Evolutionary conservation across 1,284 basidiomycete species (phyloP).

Genomic region (Irpex sp.): DNA sequence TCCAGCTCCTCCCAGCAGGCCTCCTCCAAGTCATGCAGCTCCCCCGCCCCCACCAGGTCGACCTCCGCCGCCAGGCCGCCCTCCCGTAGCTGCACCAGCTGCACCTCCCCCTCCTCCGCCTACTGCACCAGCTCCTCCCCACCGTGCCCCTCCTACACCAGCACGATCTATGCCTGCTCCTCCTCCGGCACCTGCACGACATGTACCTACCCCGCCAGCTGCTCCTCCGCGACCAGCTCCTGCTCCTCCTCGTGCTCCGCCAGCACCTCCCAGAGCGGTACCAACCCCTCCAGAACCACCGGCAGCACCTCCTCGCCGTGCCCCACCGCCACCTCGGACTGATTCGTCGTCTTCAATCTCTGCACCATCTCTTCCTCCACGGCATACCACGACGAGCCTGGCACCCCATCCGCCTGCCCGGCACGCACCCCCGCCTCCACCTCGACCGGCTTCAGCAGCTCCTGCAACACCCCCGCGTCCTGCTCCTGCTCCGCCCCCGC

Average conservation of each 20-base stretch:
- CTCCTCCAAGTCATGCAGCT: slow-evolving; percentile 14
- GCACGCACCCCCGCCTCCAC: slow-evolving; percentile 23
- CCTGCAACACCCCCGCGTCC: slow-evolving; percentile 37
- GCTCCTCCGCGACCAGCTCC: slow-evolving; percentile 14
- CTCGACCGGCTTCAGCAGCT: slow-evolving; percentile 24
- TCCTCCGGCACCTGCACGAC: slow-evolving; percentile 26
- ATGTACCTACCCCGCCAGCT: slow-evolving; percentile 22
- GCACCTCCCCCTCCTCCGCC: slow-evolving; percentile 21
- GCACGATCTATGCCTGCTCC: slow-evolving; percentile 28
- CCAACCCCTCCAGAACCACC: slow-evolving; percentile 30
- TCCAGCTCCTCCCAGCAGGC: slow-evolving; percentile 29
- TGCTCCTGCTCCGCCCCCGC: slow-evolving; percentile 36
- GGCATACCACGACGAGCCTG: slow-evolving; percentile 21
- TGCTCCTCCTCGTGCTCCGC: slow-evolving; percentile 26
- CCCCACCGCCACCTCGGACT: slow-evolving; percentile 28
- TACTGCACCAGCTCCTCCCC: slow-evolving; percentile 26
- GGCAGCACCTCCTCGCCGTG: slow-evolving; percentile 29
- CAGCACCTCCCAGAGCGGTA: slow-evolving; percentile 25
- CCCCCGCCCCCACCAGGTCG: slow-evolving; percentile 21
- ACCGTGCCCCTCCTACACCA: slow-evolving; percentile 30
- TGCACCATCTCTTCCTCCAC: slow-evolving; percentile 23
- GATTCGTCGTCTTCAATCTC: slow-evolving; percentile 20
- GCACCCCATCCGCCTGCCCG: slow-evolving; percentile 25
- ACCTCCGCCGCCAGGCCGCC: slow-evolving; percentile 22
- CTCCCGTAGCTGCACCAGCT: slow-evolving; percentile 15